phyloP scores from a whole-genome alignment of 116 monocot genomes.

The Papilionanthe hybrid region DNA sequence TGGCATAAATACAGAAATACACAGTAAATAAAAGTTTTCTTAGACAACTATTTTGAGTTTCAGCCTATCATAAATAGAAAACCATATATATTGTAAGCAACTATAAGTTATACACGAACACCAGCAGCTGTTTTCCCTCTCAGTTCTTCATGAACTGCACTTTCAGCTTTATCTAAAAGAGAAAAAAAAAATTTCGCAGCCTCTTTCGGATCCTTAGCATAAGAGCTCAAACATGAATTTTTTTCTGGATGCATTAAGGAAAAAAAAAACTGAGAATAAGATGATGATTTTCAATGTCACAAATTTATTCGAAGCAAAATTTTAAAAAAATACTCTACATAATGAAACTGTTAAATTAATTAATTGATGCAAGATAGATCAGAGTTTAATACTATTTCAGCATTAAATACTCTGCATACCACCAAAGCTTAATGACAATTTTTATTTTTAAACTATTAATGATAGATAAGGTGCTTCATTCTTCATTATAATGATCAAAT shows the following conservation, averaged over 20 bases:
- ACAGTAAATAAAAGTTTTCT: background rate
- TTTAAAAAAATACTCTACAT: background rate
- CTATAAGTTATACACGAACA: slow-evolving; percentile 64
- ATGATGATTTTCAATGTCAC: background rate
- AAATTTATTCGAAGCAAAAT: background rate
- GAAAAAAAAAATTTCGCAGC: slow-evolving; percentile 75
- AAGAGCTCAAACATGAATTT: slow-evolving; percentile 82
- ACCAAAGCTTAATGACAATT: too few species aligned
- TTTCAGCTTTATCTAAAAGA: slow-evolving; percentile 72
- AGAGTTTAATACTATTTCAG: background rate
- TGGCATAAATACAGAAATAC: slow-evolving; percentile 25
- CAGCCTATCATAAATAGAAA: background rate
- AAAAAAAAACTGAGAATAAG: background rate
- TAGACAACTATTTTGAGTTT: background rate
- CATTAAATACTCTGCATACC: background rate
- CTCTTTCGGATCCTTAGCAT: slow-evolving; percentile 62
- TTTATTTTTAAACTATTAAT: too few species aligned
- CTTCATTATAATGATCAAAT: too few species aligned
- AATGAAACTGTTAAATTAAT: background rate
- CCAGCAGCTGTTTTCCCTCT: slow-evolving; percentile 62
- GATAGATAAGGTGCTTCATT: too few species aligned
- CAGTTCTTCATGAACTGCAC: slow-evolving; percentile 56
- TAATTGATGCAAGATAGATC: background rate
- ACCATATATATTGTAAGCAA: background rate
- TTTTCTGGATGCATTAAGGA: slow-evolving; percentile 30